phyloP scores from a whole-genome alignment of 73 alveolate species.

The Tetrahymena elliotti region DNA sequence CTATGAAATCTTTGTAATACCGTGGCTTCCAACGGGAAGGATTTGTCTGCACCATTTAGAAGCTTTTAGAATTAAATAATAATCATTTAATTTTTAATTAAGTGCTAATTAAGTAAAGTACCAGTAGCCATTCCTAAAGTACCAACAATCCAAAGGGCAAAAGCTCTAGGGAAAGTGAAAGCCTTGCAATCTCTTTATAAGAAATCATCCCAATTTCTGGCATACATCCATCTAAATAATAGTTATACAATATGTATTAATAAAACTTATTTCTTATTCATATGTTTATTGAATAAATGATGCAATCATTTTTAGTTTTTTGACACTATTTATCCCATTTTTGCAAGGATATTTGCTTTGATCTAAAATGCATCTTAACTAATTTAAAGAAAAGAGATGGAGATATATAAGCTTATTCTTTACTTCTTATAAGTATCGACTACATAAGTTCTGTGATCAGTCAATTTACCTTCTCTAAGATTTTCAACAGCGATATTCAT shows the following conservation, averaged over 20 bases:
- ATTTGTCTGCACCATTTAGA: constrained; percentile 6
- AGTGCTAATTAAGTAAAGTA: constrained; percentile 1
- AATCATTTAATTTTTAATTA: background rate
- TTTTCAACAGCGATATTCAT: constrained; percentile 28
- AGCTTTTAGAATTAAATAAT: background rate
- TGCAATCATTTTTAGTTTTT: background rate
- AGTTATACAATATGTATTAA: background rate
- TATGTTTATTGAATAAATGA: background rate
- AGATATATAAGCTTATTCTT: background rate
- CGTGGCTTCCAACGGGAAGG: constrained; percentile 29
- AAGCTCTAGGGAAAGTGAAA: constrained; percentile 28
- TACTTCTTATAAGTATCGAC: constrained; percentile 28
- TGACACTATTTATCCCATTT: background rate
- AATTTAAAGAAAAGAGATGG: background rate
- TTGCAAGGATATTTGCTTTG: background rate
- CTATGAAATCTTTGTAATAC: constrained; percentile 18
- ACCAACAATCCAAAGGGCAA: constrained; percentile 32
- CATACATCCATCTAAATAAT: constrained; percentile 3
- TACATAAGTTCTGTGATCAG: constrained; percentile 40
- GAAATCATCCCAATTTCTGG: constrained; percentile 36
- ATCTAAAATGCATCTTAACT: background rate
- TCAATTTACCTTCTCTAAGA: constrained; percentile 29
- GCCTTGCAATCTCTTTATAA: constrained; percentile 34
- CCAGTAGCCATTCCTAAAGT: constrained; percentile 4
- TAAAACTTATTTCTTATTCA: background rate